Conservation (phyloP, 176 grass and related monocot genomes). For the Carex kokanica region DNA sequence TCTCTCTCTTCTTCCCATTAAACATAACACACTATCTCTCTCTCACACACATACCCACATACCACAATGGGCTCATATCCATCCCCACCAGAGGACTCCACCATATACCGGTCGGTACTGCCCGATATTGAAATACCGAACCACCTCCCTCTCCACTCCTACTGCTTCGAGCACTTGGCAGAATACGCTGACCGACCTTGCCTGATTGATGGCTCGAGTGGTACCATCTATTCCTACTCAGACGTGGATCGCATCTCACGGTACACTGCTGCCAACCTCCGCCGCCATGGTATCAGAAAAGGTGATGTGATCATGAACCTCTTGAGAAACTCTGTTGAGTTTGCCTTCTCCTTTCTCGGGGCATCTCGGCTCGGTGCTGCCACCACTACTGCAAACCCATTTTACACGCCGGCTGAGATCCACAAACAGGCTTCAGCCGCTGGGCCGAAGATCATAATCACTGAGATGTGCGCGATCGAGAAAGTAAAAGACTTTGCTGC, state of each 20-base stretch:
- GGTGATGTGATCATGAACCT: constrained; percentile 75
- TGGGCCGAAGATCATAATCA: constrained; percentile 49
- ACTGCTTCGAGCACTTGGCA: constrained; percentile 63
- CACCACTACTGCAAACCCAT: constrained; percentile 82
- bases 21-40: not conserved
- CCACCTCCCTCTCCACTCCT: constrained; percentile 63
- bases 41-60: not conserved
- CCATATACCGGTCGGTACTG: constrained; percentile 79
- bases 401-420: constrained; percentile 79
- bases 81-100: constrained; percentile 17
- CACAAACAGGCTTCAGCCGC: constrained; percentile 62
- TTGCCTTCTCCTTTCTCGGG: constrained; percentile 79
- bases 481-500: constrained; percentile 64
- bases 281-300: constrained; percentile 36
- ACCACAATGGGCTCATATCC: constrained; percentile 55
- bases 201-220: constrained; percentile 68
- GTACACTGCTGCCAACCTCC: constrained; percentile 43
- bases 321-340: constrained; percentile 73
- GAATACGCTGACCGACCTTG: constrained; percentile 36
- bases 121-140: constrained; percentile 79
- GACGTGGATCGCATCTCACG: constrained; percentile 47
- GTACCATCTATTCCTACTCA: constrained; percentile 50
- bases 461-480: constrained; percentile 59
- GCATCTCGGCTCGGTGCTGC: constrained; percentile 53
- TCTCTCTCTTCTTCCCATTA: constrained; percentile 22